Percentiles rank a stretch among this genome's conserved stretches.
These are phyloP conservation scores for Cynanchum wilfordii DNA, from an alignment of 257 asterid genomes.

Conservation along the genomic window DNA sequence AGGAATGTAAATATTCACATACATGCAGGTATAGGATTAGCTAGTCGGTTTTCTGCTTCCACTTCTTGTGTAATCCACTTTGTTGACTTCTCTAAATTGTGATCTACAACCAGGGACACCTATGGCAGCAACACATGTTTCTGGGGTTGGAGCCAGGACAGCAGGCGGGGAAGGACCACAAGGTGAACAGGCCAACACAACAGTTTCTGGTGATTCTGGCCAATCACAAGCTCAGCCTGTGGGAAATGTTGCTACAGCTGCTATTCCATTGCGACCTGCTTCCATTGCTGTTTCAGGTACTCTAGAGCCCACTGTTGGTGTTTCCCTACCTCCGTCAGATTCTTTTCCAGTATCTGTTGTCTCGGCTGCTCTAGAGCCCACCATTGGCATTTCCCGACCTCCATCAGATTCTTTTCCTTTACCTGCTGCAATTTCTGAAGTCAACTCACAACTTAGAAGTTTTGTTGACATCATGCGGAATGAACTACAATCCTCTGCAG, in stretches of 20 bases:
- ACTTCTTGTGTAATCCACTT: not conserved
- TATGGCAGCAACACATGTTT: slow-evolving; percentile 32
- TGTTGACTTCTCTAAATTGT: not conserved
- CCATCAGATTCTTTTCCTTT: slow-evolving; percentile 30
- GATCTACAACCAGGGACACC: slow-evolving; percentile 36
- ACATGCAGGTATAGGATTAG: slow-evolving; percentile 56
- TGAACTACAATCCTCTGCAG: slow-evolving; percentile 32
- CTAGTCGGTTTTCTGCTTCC: not conserved
- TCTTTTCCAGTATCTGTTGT: slow-evolving; percentile 32
- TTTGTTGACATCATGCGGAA: slow-evolving; percentile 23
- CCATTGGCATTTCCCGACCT: slow-evolving; percentile 33
- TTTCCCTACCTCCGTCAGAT: slow-evolving; percentile 31
- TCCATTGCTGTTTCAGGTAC: slow-evolving; percentile 36
- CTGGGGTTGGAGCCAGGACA: slow-evolving; percentile 46
- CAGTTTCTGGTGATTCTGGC: slow-evolving; percentile 39
- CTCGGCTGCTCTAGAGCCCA: slow-evolving; percentile 36
- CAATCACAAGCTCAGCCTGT: slow-evolving; percentile 39
- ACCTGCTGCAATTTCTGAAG: slow-evolving; percentile 32
- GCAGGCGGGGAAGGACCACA: slow-evolving; percentile 47
- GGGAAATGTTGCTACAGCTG: slow-evolving; percentile 24
- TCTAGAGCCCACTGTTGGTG: slow-evolving; percentile 32
- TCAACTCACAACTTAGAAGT: slow-evolving; percentile 34
- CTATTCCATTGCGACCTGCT: slow-evolving; percentile 39
- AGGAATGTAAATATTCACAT: slow-evolving; percentile 87
- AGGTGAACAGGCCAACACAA: slow-evolving; percentile 40